phyloP scores from a whole-genome alignment of 2,329 filamentous ascomycete species.

The Plenodomus biglobosus region DNA sequence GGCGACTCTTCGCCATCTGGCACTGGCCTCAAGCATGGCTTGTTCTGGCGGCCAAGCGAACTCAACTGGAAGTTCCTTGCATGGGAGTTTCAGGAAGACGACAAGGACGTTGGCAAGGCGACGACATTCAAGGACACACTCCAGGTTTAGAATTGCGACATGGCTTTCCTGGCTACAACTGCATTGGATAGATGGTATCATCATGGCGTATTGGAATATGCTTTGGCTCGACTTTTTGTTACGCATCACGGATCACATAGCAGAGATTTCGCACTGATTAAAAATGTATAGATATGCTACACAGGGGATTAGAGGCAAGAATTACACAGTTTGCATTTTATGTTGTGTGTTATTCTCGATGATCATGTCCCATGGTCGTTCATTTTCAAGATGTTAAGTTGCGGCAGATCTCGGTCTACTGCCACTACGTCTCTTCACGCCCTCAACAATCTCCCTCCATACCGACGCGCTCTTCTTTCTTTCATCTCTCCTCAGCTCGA shows the following conservation, averaged over 20 bases:
- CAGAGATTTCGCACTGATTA: not conserved
- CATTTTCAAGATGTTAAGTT: too few species aligned
- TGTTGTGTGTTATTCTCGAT: too few species aligned
- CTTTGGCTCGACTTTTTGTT: not conserved
- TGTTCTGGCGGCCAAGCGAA: conserved; percentile 69
- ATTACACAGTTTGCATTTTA: not conserved
- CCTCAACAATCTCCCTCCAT: too few species aligned
- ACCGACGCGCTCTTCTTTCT: too few species aligned
- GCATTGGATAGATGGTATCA: conserved; percentile 30
- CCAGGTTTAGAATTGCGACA: conserved; percentile 30
- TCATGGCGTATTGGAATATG: conserved; percentile 25
- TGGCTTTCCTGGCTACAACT: not conserved
- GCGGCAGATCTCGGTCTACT: too few species aligned
- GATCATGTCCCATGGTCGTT: too few species aligned
- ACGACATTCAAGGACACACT: conserved; percentile 27
- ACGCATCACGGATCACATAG: not conserved
- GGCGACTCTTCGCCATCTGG: conserved; percentile 13
- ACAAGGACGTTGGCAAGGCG: conserved; percentile 7
- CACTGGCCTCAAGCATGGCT: conserved; percentile 55
- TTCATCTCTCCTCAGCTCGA: too few species aligned
- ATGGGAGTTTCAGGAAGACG: conserved; percentile 65
- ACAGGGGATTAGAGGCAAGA: not conserved
- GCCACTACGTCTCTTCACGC: too few species aligned
- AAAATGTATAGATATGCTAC: not conserved
- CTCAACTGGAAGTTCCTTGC: conserved; percentile 84